Percentiles rank a stretch among this genome's conserved stretches.
Conservation (phyloP, 768 basidiomycete genomes). For the Strobilomyces confusus region DNA sequence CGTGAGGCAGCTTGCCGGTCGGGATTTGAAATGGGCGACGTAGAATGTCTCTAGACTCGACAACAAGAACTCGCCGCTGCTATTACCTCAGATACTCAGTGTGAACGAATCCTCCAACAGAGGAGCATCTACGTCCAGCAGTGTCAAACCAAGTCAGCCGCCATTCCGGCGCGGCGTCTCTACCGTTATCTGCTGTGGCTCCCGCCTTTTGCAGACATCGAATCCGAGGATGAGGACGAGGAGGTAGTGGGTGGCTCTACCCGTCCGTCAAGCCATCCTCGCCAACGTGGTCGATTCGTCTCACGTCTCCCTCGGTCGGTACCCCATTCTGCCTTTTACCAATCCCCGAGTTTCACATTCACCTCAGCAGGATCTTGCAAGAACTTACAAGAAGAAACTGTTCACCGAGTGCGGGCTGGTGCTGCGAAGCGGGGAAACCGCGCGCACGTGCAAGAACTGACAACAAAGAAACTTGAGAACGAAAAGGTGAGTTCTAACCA, state of each 20-base stretch:
- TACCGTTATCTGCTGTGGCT: background rate
- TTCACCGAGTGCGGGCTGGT: slow-evolving; percentile 72
- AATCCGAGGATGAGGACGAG: slow-evolving; percentile 38
- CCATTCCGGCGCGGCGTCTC: slow-evolving; percentile 26
- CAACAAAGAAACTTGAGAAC: slow-evolving; percentile 13
- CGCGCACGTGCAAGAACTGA: slow-evolving; percentile 75
- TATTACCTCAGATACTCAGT: slow-evolving; percentile 34
- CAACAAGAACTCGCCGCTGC: too few species aligned
- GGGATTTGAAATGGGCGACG: slow-evolving; percentile 26
- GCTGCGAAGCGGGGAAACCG: slow-evolving; percentile 72
- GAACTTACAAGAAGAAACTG: slow-evolving; percentile 49
- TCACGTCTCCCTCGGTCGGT: slow-evolving; percentile 60
- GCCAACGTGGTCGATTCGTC: slow-evolving; percentile 65
- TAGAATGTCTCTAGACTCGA: slow-evolving; percentile 22
- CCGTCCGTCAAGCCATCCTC: slow-evolving; percentile 60
- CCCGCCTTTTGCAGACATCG: slow-evolving; percentile 25
- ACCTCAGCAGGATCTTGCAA: slow-evolving; percentile 7
- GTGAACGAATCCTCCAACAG: slow-evolving; percentile 31
- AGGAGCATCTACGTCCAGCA: slow-evolving; percentile 19
- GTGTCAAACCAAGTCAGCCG: slow-evolving; percentile 21
- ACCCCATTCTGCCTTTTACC: background rate
- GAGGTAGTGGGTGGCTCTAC: slow-evolving; percentile 36
- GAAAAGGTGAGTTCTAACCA: slow-evolving; percentile 33
- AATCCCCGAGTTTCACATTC: background rate
- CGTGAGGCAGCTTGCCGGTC: background rate